Percentiles rank a stretch among this genome's conserved stretches.
phyloP scores from a whole-genome alignment of 2,329 filamentous ascomycete genomes.

The Xylaria polymorpha region DNA sequence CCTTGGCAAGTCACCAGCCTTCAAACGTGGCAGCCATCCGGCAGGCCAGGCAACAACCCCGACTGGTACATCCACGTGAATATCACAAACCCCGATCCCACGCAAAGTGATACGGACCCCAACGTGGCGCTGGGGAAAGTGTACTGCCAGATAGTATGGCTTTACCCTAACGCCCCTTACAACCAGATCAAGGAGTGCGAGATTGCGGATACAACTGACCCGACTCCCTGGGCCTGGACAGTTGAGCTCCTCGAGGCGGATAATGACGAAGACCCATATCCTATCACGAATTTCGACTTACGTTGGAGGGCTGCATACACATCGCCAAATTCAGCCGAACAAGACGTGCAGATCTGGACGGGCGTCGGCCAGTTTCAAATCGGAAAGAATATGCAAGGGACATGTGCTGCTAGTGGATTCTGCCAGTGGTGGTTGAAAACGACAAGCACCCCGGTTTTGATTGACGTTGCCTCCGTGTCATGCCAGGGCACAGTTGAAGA shows the following conservation, averaged over 20 bases:
- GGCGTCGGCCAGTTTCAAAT: slow-evolving; percentile 45
- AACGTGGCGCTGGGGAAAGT: slow-evolving; percentile 39
- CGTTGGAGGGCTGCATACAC: slow-evolving; percentile 40
- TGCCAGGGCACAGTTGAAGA: slow-evolving; percentile 28
- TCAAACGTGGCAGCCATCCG: slow-evolving; percentile 44
- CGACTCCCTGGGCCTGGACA: slow-evolving; percentile 43
- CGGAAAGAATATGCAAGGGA: slow-evolving; percentile 31
- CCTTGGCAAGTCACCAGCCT: slow-evolving; percentile 47
- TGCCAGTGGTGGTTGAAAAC: slow-evolving; percentile 31
- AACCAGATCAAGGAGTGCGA: slow-evolving; percentile 38
- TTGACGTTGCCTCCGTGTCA: slow-evolving; percentile 15
- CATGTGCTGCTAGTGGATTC: slow-evolving; percentile 42
- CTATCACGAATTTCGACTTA: slow-evolving; percentile 44
- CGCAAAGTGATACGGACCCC: slow-evolving; percentile 34
- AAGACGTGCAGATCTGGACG: slow-evolving; percentile 35
- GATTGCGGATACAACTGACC: slow-evolving; percentile 19
- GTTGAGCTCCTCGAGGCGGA: slow-evolving; percentile 42
- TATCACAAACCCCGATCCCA: slow-evolving; percentile 47
- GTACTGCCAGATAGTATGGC: slow-evolving; percentile 47
- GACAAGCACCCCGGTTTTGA: slow-evolving; percentile 38
- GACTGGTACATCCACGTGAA: slow-evolving; percentile 40
- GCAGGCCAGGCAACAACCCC: slow-evolving; percentile 41
- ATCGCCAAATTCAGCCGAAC: slow-evolving; percentile 13
- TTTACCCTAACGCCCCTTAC: slow-evolving; percentile 36
- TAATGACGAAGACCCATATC: slow-evolving; percentile 31